Base-by-base conservation (phyloP, 2,329 filamentous ascomycete species). In the Sclerotinia glacialis region DNA sequence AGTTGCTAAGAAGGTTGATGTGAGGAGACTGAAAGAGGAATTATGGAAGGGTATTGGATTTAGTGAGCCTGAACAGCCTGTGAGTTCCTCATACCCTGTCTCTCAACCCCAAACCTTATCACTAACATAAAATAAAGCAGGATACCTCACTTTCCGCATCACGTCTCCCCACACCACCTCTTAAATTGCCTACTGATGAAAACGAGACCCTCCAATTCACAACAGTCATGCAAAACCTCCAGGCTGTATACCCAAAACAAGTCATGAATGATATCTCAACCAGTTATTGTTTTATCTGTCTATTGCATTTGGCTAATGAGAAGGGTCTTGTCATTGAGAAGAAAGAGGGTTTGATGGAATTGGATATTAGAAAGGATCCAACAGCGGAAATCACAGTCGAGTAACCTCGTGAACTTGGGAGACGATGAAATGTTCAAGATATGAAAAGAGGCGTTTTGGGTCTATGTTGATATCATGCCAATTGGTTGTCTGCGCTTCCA, bases 211-310 rank as follows among this genome's bases (percentile, higher is more conserved):
- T 97, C 71, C 93, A 90, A 73, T 99, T 99, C 79, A 98, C 93
- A 0, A 83, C 89, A 26, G 88, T 99, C 68, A 96, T 99, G 87
- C 96, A 96, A 76, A 89, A 89, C 69, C 81, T 99, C 56, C 91
- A 96, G 76, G 79, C 83, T 5, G 92, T 97, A 9, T 99, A 99
- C 75, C 89, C 93, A 14, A 90, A 91, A 77, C 84, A 91, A 72
- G 86, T 88, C 68, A 91, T 99, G 87, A 88, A 90, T 68, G 95
- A 99, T 78, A 98, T 99, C 74, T 97, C 93, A 46, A 99, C 95
- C 0, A 96, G 86, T 70, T 89, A 81, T 79, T 96, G 95, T 77
- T 99, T 98, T 79, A 99, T 99, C 70, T 91, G 88, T 73, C 77
- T 91, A 44, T 78, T 92, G 65, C 89, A 92, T 79, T 74, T 92